phyloP scores from a whole-genome alignment of 352 stramenopile species.

The Phytophthora tentaculata region DNA sequence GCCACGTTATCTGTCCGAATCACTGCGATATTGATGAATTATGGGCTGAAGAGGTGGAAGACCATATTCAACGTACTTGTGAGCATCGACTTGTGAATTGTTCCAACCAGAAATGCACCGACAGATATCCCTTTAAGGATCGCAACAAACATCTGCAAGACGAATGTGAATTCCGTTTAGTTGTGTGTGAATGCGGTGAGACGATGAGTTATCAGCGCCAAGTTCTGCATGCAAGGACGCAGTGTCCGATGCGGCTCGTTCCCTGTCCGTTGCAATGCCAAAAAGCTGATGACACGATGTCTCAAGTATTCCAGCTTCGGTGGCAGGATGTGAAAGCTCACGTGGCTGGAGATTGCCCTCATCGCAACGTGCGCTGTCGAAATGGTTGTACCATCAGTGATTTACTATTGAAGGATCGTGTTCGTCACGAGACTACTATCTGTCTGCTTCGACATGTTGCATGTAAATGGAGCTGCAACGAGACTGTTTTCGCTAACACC shows the following conservation, averaged over 20 bases:
- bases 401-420: slow-evolving; percentile 49
- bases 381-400: slow-evolving; percentile 62
- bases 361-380: slow-evolving; percentile 68
- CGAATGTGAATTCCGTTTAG: slow-evolving; percentile 52
- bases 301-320: slow-evolving; percentile 33
- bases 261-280: slow-evolving; percentile 57
- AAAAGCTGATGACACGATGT: background rate
- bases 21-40: slow-evolving; percentile 19
- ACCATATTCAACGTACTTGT: slow-evolving; percentile 48
- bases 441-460: slow-evolving; percentile 59
- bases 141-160: slow-evolving; percentile 39
- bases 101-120: slow-evolving; percentile 54
- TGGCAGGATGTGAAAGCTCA: slow-evolving; percentile 57
- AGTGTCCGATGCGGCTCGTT: slow-evolving; percentile 59
- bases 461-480: slow-evolving; percentile 68
- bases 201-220: slow-evolving; percentile 60
- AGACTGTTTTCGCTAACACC: slow-evolving; percentile 48
- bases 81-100: slow-evolving; percentile 49
- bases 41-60: slow-evolving; percentile 55
- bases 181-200: slow-evolving; percentile 67
- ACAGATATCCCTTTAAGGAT: slow-evolving; percentile 25
- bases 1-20: slow-evolving; percentile 51
- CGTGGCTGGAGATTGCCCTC: slow-evolving; percentile 45
- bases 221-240: slow-evolving; percentile 42
- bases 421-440: slow-evolving; percentile 46